Conservation (phyloP, 2,329 filamentous ascomycete species). For the Cladophialophora chaetospira region DNA sequence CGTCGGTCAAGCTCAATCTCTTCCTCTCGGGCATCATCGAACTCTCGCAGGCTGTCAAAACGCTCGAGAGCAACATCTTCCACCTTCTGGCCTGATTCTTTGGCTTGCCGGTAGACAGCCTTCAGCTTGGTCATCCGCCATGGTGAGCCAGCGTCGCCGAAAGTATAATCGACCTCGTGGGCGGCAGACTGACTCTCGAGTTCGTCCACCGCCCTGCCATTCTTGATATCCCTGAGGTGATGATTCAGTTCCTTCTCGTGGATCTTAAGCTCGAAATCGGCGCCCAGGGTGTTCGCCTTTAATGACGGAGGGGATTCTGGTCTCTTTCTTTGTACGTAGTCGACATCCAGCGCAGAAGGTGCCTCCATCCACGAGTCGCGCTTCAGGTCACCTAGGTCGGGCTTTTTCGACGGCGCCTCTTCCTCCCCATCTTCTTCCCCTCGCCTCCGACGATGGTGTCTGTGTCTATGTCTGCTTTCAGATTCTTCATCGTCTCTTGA, state of each 20-base stretch:
- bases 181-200: conserved; percentile 50
- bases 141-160: conserved; percentile 85
- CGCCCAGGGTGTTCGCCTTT: conserved; percentile 45
- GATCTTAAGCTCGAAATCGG: conserved; percentile 69
- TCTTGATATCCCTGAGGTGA: conserved; percentile 63
- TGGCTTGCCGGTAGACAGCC: conserved; percentile 76
- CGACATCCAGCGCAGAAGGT: conserved; percentile 77
- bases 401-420: conserved; percentile 37
- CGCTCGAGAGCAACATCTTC: conserved; percentile 83
- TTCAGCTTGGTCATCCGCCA: conserved; percentile 98
- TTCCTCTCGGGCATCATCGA: conserved; percentile 92
- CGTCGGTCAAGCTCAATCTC: conserved; percentile 85
- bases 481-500: conserved; percentile 26
- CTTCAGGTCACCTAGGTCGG: conserved; percentile 48
- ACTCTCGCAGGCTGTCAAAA: conserved; percentile 77
- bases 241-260: conserved; percentile 81
- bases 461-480: conserved; percentile 38
- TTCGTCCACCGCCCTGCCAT: conserved; percentile 56
- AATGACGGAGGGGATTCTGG: conserved; percentile 48
- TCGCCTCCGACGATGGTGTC: conserved; percentile 22
- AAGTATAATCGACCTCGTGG: conserved; percentile 73
- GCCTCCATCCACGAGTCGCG: conserved; percentile 96
- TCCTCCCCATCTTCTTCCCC: conserved; percentile 35
- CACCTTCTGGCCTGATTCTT: conserved; percentile 69
- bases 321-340: conserved; percentile 66